Conservation (phyloP, 257 asterid genomes). For the Cruciata laevipes region DNA sequence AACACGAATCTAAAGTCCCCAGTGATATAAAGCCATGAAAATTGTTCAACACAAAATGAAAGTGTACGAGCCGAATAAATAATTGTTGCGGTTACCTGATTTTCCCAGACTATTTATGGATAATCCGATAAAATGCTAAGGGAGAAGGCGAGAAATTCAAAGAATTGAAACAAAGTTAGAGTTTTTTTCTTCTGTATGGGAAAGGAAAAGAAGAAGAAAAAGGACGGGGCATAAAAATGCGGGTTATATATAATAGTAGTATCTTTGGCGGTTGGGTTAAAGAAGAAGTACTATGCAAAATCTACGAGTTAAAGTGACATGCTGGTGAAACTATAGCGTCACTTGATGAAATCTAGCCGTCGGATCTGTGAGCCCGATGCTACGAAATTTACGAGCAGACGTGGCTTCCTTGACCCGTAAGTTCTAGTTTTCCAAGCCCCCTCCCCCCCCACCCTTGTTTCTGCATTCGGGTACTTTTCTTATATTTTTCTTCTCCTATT, state of each 20-base stretch:
- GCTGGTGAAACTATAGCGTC: background rate
- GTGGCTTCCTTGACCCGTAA: too few species aligned
- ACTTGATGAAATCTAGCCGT: background rate
- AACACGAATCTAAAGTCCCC: background rate
- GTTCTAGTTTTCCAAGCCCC: too few species aligned
- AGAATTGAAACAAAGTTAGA: background rate
- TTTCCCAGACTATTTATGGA: background rate
- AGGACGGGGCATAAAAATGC: background rate
- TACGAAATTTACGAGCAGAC: background rate
- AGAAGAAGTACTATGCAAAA: conserved; percentile 4
- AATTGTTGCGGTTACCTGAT: background rate
- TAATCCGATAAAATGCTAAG: background rate
- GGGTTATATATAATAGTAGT: conserved; percentile 10
- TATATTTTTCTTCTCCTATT: too few species aligned
- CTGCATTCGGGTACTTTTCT: too few species aligned
- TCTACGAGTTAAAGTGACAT: background rate
- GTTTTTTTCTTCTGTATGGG: background rate
- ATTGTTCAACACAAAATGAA: background rate
- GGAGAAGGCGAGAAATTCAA: background rate
- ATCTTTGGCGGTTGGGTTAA: conserved; percentile 15
- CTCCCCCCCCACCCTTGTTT: too few species aligned
- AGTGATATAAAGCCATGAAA: background rate
- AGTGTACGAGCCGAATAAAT: background rate
- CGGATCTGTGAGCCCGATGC: background rate
- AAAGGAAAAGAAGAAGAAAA: background rate